Conservation (phyloP, 2,329 filamentous ascomycete species). For the Fusarium miscanthi region DNA sequence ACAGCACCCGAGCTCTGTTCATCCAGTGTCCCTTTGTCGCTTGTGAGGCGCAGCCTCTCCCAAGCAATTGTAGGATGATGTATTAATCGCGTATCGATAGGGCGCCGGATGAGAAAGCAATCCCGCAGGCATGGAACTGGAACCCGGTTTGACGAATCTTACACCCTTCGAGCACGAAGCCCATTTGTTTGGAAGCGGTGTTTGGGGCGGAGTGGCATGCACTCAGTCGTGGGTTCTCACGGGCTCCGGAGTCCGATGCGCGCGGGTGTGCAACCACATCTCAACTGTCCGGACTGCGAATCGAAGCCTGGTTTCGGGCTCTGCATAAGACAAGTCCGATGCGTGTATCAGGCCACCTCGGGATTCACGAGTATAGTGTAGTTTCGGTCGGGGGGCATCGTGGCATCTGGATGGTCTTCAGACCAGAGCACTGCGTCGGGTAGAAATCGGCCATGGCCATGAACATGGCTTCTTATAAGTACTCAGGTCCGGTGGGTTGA, state of each 20-base stretch:
- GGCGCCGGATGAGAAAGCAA: background rate
- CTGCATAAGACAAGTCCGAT: background rate
- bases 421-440: background rate
- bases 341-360: background rate
- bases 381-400: background rate
- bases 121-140: accelerated
- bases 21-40: background rate
- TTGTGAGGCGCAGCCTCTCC: background rate
- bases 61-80: background rate
- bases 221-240: background rate
- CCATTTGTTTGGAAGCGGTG: background rate
- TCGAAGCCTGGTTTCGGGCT: background rate
- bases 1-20: background rate
- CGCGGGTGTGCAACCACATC: background rate
- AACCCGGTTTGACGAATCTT: background rate
- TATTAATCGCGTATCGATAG: background rate
- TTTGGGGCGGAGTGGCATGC: background rate
- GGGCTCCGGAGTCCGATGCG: background rate
- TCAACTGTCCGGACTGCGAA: too few relatives aligned
- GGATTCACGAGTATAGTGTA: background rate
- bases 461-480: background rate
- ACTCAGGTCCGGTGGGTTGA: background rate
- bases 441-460: background rate
- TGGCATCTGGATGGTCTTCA: background rate
- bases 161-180: accelerated